Percentiles rank a stretch among this genome's conserved stretches.
These are phyloP conservation scores for Fusarium abutilonis DNA, from an alignment of 2,329 filamentous ascomycete genomes.

Conservation along the genomic window DNA sequence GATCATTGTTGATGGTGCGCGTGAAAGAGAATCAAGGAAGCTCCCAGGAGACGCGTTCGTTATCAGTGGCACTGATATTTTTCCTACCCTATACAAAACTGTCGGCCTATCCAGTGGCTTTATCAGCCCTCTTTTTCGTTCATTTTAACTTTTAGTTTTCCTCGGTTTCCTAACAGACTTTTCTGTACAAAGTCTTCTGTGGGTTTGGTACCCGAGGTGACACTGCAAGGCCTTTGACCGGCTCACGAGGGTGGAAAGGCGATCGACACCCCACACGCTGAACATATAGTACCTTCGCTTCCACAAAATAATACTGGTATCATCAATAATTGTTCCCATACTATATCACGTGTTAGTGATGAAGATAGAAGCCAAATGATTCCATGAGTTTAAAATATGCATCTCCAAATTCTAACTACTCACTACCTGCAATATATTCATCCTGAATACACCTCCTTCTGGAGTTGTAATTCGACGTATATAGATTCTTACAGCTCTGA, in stretches of 20 bases:
- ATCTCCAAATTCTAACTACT: neutral
- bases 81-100: neutral
- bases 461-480: too few species aligned
- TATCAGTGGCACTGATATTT: neutral
- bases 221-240: neutral
- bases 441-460: too few species aligned
- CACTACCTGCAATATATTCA: neutral
- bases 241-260: neutral
- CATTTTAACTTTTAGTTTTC: too few species aligned
- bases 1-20: neutral
- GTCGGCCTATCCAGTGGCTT: neutral
- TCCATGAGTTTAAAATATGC: neutral
- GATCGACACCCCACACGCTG: neutral
- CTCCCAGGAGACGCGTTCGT: slow-evolving; percentile 1
- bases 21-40: slow-evolving; percentile 2
- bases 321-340: neutral
- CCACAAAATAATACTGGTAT: neutral
- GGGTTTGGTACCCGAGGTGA: slow-evolving; percentile 9
- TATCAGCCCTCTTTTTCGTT: too few species aligned
- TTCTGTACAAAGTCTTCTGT: neutral
- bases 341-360: neutral
- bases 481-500: too few species aligned
- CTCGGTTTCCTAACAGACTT: too few species aligned
- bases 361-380: too few species aligned
- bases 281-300: neutral